Conservation (phyloP, 371 early-diverging fungal species). For the Lichtheimia ornata region DNA sequence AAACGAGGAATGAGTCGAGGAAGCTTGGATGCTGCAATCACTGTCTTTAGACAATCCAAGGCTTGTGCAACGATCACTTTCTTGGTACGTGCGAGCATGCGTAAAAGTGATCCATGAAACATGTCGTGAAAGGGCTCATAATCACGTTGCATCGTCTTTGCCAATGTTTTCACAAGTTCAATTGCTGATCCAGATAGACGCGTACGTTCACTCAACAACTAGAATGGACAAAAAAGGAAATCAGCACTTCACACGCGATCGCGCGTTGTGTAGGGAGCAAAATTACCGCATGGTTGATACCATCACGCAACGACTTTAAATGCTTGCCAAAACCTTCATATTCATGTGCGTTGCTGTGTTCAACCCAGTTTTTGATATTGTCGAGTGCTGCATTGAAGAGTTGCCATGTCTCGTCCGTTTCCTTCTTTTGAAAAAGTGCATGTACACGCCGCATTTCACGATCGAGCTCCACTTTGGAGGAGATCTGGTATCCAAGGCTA, state of each 20-base stretch:
- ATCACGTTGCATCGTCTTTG: constrained; percentile 45
- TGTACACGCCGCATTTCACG: constrained; percentile 34
- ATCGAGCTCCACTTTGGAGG: constrained; percentile 34
- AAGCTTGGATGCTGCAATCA: constrained; percentile 39
- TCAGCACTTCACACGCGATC: constrained; percentile 12
- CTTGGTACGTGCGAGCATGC: constrained; percentile 60
- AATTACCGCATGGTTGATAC: constrained; percentile 1
- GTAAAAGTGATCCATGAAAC: constrained; percentile 45
- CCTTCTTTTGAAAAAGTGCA: constrained; percentile 26
- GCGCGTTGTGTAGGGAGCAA: constrained; percentile 17
- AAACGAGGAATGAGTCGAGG: constrained; percentile 39
- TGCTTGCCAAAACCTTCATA: constrained; percentile 33
- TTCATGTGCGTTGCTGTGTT: constrained; percentile 21
- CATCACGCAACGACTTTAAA: constrained; percentile 27
- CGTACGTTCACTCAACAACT: constrained; percentile 59
- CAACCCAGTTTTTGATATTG: constrained; percentile 27
- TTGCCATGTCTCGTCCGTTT: constrained; percentile 45
- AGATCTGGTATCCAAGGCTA: constrained; percentile 17
- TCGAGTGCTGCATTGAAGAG: constrained; percentile 32
- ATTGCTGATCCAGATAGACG: constrained; percentile 54
- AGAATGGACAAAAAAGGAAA: constrained; percentile 8
- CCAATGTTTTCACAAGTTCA: constrained; percentile 47
- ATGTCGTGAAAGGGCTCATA: constrained; percentile 43
- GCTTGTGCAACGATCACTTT: constrained; percentile 51
- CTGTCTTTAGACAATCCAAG: constrained; percentile 39